Conservation (phyloP, 805 yeast genomes). For the Ogataea angusta region DNA sequence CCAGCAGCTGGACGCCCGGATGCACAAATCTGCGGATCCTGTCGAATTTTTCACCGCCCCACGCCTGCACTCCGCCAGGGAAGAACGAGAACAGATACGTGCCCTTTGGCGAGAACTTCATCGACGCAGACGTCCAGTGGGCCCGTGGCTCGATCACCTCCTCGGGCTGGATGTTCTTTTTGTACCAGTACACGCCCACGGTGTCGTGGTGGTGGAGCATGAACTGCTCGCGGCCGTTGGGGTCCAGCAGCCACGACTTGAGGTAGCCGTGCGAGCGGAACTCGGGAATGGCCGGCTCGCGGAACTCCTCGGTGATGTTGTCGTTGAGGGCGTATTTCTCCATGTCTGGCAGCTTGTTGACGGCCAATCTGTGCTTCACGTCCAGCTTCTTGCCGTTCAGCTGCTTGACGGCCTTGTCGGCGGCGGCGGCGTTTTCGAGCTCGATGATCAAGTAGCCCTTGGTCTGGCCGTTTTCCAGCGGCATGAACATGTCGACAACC, state of each 20-base stretch:
- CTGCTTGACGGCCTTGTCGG: slow-evolving; percentile 72
- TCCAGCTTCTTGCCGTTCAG: slow-evolving; percentile 90
- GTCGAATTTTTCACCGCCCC: slow-evolving; percentile 87
- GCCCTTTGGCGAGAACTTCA: slow-evolving; percentile 92
- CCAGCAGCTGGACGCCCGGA: slow-evolving; percentile 83
- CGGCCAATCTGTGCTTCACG: slow-evolving; percentile 83
- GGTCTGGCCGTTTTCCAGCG: slow-evolving; percentile 72
- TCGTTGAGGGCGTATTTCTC: slow-evolving; percentile 72
- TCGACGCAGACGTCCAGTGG: slow-evolving; percentile 84
- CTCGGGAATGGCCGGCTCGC: slow-evolving; percentile 69
- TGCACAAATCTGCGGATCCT: slow-evolving; percentile 78
- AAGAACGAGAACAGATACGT: slow-evolving; percentile 82
- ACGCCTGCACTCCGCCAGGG: slow-evolving; percentile 90
- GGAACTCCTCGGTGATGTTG: slow-evolving; percentile 56
- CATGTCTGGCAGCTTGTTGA: slow-evolving; percentile 79
- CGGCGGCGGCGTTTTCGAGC: slow-evolving; percentile 63
- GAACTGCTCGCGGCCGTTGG: slow-evolving; percentile 86
- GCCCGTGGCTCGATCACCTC: slow-evolving; percentile 72
- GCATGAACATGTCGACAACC: slow-evolving; percentile 78
- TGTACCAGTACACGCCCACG: slow-evolving; percentile 86
- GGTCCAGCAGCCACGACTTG: slow-evolving; percentile 88
- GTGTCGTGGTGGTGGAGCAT: slow-evolving; percentile 73
- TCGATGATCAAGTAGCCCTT: slow-evolving; percentile 87
- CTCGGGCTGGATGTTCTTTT: slow-evolving; percentile 66
- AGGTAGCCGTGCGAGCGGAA: slow-evolving; percentile 77